Base-by-base conservation (phyloP, 208 protist species). In the Kentomonas sorsogonicus region DNA sequence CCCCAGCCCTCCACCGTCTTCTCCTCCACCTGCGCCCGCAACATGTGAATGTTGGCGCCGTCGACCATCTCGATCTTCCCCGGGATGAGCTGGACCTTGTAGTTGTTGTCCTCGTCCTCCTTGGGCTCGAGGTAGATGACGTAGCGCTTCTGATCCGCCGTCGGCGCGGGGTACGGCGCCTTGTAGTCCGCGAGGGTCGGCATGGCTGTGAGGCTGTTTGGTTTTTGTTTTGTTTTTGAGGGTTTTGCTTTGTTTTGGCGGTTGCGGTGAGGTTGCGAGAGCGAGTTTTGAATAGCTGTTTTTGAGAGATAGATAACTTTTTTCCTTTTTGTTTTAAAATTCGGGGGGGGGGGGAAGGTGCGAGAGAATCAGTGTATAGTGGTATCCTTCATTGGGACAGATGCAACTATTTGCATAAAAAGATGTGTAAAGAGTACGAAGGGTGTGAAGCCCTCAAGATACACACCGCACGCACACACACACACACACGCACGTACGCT, bases 41-140 rank as follows among this genome's bases (percentile, higher is more conserved):
- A 51, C 30, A 60, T 60, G 69, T 76, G 56, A 23, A n/a, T 50
- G 60, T 83, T 86, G 20, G 60, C 69, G 23, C 67, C 63, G 63
- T 86, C 77, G 15, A 78, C 62, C 16, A 54, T 56, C 56, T 70
- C 53, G 23, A 76, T 53, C 22, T 68, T 70, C 26, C 83, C 83
- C 10, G 83, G 77, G 33, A 87, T 82, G 22, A 87, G 64, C 68
- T 87, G 55, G 52, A 91, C 48, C 60, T 79, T 74, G 63, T 74
- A 87, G 61, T 80, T 52, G 15, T 64, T 48, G n/a, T 58, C 60
- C 2, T 66, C 56, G 46, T 79, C 59, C 18, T 53, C 67, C 55
- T 83, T 78, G 20, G 60, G 52, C 15, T 86, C 74, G 45, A 87
- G 79, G 58, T 81, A 80, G 51, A 91, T 82, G 30, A 85, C 77